These are phyloP conservation scores for Neurospora sp. DNA, from an alignment of 495 filamentous ascomycete genomes.

Conservation along the genomic window DNA sequence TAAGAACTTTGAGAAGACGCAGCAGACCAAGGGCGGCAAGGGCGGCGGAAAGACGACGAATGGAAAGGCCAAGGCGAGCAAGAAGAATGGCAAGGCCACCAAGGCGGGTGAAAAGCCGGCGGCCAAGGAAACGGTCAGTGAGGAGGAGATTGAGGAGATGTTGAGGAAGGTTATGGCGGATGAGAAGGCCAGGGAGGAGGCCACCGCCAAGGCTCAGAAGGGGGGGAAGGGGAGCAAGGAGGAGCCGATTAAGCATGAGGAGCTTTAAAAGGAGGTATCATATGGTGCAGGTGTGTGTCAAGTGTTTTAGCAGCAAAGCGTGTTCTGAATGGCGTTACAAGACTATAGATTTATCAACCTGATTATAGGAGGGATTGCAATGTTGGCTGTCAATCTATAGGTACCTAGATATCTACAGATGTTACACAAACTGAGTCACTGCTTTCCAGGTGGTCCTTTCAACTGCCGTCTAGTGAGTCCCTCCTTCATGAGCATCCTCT, in stretches of 20 bases:
- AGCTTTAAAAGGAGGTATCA: conserved; percentile 29
- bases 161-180: conserved; percentile 28
- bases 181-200: conserved; percentile 17
- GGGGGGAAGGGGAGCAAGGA: conserved; percentile 18
- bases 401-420: not conserved
- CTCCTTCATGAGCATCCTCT: too few species aligned
- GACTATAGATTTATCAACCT: not conserved
- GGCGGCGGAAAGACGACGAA: conserved; percentile 25
- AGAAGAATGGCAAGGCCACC: conserved; percentile 26
- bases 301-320: not conserved
- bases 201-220: conserved; percentile 14
- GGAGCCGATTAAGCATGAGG: conserved; percentile 30
- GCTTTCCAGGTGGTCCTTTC: not conserved
- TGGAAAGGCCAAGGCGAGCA: conserved; percentile 29
- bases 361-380: not conserved
- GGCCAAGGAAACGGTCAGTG: conserved; percentile 26
- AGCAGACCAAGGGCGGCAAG: conserved; percentile 30
- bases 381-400: not conserved
- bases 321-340: not conserved
- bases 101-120: conserved; percentile 21
- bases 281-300: not conserved
- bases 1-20: conserved; percentile 40
- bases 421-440: not conserved
- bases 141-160: conserved; percentile 41
- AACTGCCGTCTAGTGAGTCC: too few species aligned